Conservation (phyloP, 768 basidiomycete genomes). For the Serendipita sp. region DNA sequence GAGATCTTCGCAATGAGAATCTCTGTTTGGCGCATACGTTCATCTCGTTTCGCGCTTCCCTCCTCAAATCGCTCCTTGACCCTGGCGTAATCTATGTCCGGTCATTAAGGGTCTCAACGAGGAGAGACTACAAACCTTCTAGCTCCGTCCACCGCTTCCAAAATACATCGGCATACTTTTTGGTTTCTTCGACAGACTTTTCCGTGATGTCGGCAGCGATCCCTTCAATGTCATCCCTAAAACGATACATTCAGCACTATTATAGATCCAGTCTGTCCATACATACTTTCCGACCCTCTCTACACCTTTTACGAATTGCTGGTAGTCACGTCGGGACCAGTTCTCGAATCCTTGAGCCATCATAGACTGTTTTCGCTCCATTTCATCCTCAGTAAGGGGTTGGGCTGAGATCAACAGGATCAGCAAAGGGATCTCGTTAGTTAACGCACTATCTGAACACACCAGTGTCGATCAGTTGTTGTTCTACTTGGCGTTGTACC, state of each 20-base stretch:
- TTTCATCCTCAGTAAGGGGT: slow-evolving; percentile 78
- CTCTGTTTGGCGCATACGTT: slow-evolving; percentile 62
- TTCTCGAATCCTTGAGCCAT: slow-evolving; percentile 67
- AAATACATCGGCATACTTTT: slow-evolving; percentile 67
- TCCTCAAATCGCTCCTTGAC: slow-evolving; percentile 72
- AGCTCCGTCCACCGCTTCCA: slow-evolving; percentile 80
- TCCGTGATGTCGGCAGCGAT: slow-evolving; percentile 75
- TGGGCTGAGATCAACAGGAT: slow-evolving; percentile 39
- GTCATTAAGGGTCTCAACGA: background rate
- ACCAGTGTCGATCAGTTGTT: slow-evolving; percentile 82
- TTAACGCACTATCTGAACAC: slow-evolving; percentile 11
- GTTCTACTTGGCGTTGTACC: slow-evolving; percentile 59
- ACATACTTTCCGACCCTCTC: slow-evolving; percentile 69
- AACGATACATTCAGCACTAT: background rate
- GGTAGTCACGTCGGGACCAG: slow-evolving; percentile 90
- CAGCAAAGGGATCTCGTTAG: background rate
- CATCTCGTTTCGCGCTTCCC: slow-evolving; percentile 80
- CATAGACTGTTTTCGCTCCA: slow-evolving; percentile 61
- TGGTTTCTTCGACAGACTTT: slow-evolving; percentile 64
- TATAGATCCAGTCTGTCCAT: background rate
- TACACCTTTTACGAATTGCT: slow-evolving; percentile 69
- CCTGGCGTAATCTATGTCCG: slow-evolving; percentile 51
- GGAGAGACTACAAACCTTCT: slow-evolving; percentile 33
- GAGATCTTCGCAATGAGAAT: slow-evolving; percentile 70
- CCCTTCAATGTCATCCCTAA: slow-evolving; percentile 47